Evolutionary conservation across 2,329 filamentous ascomycete genomes (phyloP).

Genomic region (Periconia macrospinosa): DNA sequence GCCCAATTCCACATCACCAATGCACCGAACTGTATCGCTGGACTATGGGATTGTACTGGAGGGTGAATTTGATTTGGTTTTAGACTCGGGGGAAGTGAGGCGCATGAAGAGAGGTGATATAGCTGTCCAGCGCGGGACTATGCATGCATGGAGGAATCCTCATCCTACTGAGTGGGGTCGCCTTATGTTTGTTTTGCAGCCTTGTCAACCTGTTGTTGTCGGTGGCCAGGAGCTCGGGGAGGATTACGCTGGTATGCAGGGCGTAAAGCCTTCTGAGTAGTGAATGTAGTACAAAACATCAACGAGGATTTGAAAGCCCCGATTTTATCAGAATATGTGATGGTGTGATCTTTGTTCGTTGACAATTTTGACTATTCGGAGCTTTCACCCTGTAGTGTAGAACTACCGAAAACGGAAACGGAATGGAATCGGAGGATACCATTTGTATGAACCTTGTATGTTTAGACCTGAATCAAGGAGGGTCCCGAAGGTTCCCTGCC

Average conservation of each 20-base stretch:
- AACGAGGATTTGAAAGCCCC: no score
- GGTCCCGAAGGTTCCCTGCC: not conserved
- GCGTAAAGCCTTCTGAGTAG: constrained; percentile 31
- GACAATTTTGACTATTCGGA: no score
- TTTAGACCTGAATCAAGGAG: not conserved
- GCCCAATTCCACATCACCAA: constrained; percentile 32
- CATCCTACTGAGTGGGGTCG: constrained; percentile 30
- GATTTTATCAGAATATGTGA: no score
- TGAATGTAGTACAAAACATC: not conserved
- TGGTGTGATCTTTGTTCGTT: no score
- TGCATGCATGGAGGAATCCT: constrained; percentile 42
- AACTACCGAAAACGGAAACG: no score
- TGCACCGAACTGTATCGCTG: constrained; percentile 44
- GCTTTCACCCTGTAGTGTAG: no score
- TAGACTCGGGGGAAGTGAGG: constrained; percentile 41
- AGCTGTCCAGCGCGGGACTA: constrained; percentile 41
- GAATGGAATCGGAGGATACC: no score
- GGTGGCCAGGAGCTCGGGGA: constrained; percentile 27
- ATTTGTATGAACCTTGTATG: no score
- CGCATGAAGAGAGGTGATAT: constrained; percentile 40
- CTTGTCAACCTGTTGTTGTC: constrained; percentile 27
- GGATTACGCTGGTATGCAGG: constrained; percentile 34
- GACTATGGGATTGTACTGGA: constrained; percentile 45
- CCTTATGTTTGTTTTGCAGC: constrained; percentile 37
- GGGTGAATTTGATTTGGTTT: constrained; percentile 39